These are phyloP conservation scores for Goffeauzyma gilvescens DNA, from an alignment of 768 basidiomycete genomes.

Conservation along the genomic window DNA sequence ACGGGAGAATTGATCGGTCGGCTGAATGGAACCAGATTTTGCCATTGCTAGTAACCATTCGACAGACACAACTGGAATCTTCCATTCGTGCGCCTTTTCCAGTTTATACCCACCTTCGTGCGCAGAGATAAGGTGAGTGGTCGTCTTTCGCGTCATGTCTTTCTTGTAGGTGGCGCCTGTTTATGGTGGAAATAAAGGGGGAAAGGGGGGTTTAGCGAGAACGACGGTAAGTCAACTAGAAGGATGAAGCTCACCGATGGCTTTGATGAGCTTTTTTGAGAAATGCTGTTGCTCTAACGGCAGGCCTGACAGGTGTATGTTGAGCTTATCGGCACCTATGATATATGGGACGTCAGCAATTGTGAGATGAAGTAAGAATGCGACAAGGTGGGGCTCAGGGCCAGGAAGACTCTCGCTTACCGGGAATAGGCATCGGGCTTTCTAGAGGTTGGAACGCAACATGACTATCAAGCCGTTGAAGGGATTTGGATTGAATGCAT, in stretches of 20 bases:
- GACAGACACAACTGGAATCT: conserved; percentile 49
- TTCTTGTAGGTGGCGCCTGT: too few relatives aligned
- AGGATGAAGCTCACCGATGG: conserved; percentile 51
- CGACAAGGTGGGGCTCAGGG: background rate
- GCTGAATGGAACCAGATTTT: conserved; percentile 34
- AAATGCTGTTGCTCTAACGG: conserved; percentile 48
- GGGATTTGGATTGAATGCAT: conserved; percentile 55
- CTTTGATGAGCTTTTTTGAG: conserved; percentile 47
- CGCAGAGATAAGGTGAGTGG: conserved; percentile 68
- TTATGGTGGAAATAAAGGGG: too few relatives aligned
- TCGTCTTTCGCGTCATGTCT: too few relatives aligned
- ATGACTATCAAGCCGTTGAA: conserved; percentile 50
- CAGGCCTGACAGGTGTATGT: conserved; percentile 56
- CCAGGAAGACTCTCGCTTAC: conserved; percentile 31
- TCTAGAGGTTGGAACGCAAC: conserved; percentile 51
- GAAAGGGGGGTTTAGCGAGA: too few relatives aligned
- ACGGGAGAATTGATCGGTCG: too few relatives aligned
- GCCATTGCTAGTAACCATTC: conserved; percentile 52
- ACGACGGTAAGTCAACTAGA: too few relatives aligned
- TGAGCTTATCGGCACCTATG: conserved; percentile 42
- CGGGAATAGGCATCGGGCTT: conserved; percentile 42
- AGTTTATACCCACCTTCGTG: conserved; percentile 52
- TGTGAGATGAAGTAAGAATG: too few relatives aligned
- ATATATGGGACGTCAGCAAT: background rate
- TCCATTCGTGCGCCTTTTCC: conserved; percentile 62